phyloP scores from a whole-genome alignment of 352 stramenopile species.

The Globisporangium abappressorium region DNA sequence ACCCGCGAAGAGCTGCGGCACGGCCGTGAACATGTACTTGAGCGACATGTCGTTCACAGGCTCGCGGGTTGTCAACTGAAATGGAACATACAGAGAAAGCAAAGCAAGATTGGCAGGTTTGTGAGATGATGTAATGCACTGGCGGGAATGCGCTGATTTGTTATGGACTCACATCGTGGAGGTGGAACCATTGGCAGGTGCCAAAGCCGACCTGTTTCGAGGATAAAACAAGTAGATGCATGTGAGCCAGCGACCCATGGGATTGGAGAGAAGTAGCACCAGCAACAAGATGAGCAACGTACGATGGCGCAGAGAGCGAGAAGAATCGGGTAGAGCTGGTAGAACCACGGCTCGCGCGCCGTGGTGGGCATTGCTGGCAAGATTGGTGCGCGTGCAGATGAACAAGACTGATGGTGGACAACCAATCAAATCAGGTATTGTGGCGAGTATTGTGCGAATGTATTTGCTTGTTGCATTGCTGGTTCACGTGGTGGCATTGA shows the following conservation, averaged over 20 bases:
- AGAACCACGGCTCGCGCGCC: background rate
- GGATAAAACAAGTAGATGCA: background rate
- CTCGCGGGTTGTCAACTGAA: slow-evolving; percentile 36
- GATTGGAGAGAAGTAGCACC: too few relatives aligned
- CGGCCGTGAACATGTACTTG: slow-evolving; percentile 50
- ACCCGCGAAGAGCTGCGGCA: slow-evolving; percentile 41
- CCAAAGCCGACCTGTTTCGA: slow-evolving; percentile 27
- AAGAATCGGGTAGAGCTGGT: slow-evolving; percentile 31
- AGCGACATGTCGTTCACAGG: slow-evolving; percentile 41
- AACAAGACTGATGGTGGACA: background rate
- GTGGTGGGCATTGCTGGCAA: background rate
- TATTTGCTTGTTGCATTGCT: too few relatives aligned
- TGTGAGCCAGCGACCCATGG: too few relatives aligned
- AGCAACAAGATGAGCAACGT: background rate
- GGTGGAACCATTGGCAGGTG: slow-evolving; percentile 56
- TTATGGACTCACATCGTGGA: slow-evolving; percentile 31
- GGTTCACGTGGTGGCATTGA: too few relatives aligned
- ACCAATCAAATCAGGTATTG: too few relatives aligned
- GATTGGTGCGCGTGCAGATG: too few relatives aligned
- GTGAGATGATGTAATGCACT: background rate
- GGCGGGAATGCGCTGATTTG: too few relatives aligned
- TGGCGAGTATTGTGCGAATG: too few relatives aligned
- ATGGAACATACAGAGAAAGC: background rate
- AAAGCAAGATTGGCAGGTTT: background rate
- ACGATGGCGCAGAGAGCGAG: slow-evolving; percentile 28